Base-by-base conservation (phyloP, 176 grass and related monocot species). In the Carex parvula region DNA sequence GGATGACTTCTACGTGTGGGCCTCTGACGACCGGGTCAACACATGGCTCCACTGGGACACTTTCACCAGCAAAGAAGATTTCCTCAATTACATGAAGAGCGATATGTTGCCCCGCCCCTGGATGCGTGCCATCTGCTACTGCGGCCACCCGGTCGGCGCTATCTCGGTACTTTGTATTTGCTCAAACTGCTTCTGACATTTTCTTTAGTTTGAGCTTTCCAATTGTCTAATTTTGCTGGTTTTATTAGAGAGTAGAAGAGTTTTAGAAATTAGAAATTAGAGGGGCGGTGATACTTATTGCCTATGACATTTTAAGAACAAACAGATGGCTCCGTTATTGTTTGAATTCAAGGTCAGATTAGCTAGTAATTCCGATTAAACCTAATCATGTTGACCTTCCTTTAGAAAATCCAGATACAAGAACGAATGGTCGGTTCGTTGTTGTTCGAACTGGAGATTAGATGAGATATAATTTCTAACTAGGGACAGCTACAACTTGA, bases 1-100 rank as follows among this genome's bases (percentile, higher is more conserved):
- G 7, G 92, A 97, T 80, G 90, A 91, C 64, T 94, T 83, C 80
- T 89, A 90, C 90, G 87, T 1, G 52, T 97, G 92, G 90, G 88
- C 88, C 35, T 94, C 94, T 30, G 94, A 97, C 84, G 91, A 92
- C 33, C n/a, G 35, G 78, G 91, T 90, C 22, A 85, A 84, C 50
- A 75, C 75, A 1, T 3, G 6, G 35, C 92, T 88, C 88, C 65
- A 87, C 15, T 97, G 86, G 88, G 91, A 97, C 13, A 60, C 88
- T 2, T 97, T 94, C 88, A 80, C 87, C 32, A 85, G 85, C 61
- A 90, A 84, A 81, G 84, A 85, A 18, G 85, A 50, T 59, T 76
- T 94, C 15, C 90, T 94, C 21, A 65, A 81, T 24, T 92, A 79
- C 92, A 83, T 97, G 83, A 84, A 73, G 1, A 87, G 79, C 53